Evolutionary conservation across 2,329 filamentous ascomycete genomes (phyloP), one percentile per base, ranked within the genome.

Genomic region (Penicillium verrucosum): DNA sequence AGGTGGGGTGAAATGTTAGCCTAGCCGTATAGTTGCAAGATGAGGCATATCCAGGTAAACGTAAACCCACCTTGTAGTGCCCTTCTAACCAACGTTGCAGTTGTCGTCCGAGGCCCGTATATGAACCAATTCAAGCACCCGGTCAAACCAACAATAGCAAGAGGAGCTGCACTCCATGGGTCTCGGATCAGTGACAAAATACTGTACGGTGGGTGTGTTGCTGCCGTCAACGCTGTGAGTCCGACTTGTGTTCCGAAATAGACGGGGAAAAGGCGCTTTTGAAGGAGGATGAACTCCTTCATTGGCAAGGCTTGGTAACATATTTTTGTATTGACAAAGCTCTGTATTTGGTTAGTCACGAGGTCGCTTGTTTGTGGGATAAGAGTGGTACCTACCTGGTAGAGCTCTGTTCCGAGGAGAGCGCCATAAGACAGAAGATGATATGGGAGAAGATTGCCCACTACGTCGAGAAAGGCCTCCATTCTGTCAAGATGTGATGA

Each of bases 261-360:
- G 1, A 71, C 58, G 0, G 75, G 75, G 49, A 77, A 78, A 0
- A 77, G 47, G 3, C 66, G 68, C 54, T 75, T 77, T 47, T 78
- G 74, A 3, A 78, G 63, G 1, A 54, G 63, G 8, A 73, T 73
- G 51, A 79, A 78, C 1, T 72, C 64, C 1, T 70, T 66, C 47
- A 68, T 67, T 0, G 75, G 71, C 5, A 78, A 70, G 6, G 61
- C 63, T 48, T 63, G 63, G 56, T 70, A 72, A 23, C 72, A 68
- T 18, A 78, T 59, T 59, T 76, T 78, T 1, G 74, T 75, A 51
- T 76, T 72, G 37, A 76, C 56, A 50, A 78, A 77, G 58, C 63
- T 75, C 61, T 77, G 65, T 5, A 8, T 21, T 0, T 25, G 10
- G 16, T 27, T 38, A 21, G 14, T 27, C 3, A 25, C 2, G 4